These are phyloP conservation scores for Cryphonectria japonica DNA, from an alignment of 2,329 filamentous ascomycete species.

Conservation along the genomic window DNA sequence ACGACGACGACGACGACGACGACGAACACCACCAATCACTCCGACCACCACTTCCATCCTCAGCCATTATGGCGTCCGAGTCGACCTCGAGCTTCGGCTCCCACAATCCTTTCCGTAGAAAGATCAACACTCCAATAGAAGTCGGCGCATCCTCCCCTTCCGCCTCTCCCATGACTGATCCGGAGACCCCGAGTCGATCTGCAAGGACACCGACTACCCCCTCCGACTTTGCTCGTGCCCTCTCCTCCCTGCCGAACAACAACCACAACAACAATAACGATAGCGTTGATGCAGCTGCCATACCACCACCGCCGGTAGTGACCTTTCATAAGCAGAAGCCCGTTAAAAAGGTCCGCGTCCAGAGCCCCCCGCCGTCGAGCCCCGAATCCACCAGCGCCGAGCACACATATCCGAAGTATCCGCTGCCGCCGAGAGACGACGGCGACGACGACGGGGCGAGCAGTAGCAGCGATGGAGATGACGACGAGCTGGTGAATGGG, in stretches of 20 bases:
- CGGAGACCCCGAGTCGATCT: not conserved
- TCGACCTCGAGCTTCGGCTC: constrained; percentile 41
- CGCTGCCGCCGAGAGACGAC: constrained; percentile 37
- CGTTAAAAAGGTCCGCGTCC: constrained; percentile 69
- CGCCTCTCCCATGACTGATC: constrained; percentile 30
- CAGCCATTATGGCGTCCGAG: constrained; percentile 41
- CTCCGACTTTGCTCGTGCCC: constrained; percentile 30
- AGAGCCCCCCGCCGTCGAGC: constrained; percentile 65
- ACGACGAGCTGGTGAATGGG: constrained; percentile 34
- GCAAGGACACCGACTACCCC: constrained; percentile 21
- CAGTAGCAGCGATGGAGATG: constrained; percentile 31
- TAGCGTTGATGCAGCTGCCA: constrained; percentile 23
- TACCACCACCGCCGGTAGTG: constrained; percentile 40
- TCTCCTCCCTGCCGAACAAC: constrained; percentile 21
- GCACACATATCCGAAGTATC: constrained; percentile 37
- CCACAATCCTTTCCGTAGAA: constrained; percentile 59
- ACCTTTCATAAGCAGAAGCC: constrained; percentile 53
- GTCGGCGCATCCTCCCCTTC: constrained; percentile 27
- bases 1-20: constrained; percentile 15
- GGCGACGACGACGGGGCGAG: constrained; percentile 39
- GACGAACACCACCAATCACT: constrained; percentile 7
- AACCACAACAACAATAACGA: not conserved
- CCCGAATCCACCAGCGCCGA: constrained; percentile 52
- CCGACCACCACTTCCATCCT: not conserved
- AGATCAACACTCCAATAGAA: constrained; percentile 32